Evolutionary conservation across 805 yeast species (phyloP).

Genomic region (Candida quercuum): DNA sequence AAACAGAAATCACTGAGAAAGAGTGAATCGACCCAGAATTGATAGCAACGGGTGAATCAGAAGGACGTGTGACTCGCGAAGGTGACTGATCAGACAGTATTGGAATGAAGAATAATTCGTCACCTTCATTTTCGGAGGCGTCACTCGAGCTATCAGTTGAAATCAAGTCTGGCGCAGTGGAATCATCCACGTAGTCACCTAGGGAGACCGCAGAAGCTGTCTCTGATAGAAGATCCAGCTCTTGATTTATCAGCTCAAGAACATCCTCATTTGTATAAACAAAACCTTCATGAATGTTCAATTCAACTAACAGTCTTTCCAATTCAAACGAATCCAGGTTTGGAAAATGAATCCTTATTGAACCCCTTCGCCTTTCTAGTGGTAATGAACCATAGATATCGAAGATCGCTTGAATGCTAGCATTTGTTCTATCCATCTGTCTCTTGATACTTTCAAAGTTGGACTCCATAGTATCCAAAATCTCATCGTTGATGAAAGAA

Average conservation of each 20-base stretch:
- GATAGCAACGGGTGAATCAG: too few relatives aligned
- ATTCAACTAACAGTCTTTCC: constrained; percentile 50
- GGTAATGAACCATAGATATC: constrained; percentile 63
- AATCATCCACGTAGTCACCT: constrained; percentile 9
- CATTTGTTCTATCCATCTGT: constrained; percentile 37
- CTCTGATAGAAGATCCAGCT: background rate
- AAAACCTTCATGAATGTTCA: constrained; percentile 53
- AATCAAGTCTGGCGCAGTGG: constrained; percentile 17
- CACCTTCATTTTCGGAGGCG: constrained; percentile 8
- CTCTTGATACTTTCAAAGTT: constrained; percentile 34
- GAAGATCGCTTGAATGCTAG: constrained; percentile 38
- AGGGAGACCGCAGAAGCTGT: constrained; percentile 5
- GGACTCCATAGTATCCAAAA: constrained; percentile 32
- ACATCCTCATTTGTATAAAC: constrained; percentile 33
- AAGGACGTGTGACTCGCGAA: background rate
- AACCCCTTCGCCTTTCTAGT: constrained; percentile 38
- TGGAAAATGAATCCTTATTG: constrained; percentile 62
- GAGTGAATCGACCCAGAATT: too few relatives aligned
- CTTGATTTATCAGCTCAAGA: constrained; percentile 3
- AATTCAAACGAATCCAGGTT: constrained; percentile 58
- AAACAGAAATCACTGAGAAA: too few relatives aligned
- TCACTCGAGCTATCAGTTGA: constrained; percentile 8
- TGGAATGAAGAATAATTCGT: constrained; percentile 7
- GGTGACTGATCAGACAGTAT: constrained; percentile 7
- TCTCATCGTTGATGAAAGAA: constrained; percentile 39